Evolutionary conservation across 1,284 basidiomycete genomes (phyloP).

Genomic region (Leccinum laetum): DNA sequence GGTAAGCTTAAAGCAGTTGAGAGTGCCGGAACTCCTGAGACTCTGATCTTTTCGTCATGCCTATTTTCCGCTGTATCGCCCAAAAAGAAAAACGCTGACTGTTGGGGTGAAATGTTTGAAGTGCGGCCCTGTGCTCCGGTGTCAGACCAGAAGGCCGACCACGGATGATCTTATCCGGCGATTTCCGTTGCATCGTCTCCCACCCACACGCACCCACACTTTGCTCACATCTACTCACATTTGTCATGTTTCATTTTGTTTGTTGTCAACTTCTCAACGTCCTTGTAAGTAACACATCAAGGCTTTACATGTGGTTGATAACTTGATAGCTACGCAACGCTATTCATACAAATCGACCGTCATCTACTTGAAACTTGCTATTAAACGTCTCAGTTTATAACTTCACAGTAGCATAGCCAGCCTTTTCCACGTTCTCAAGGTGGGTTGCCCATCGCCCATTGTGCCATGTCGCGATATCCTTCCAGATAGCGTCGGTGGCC

Average conservation of each 20-base stretch:
- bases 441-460: no score
- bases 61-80: not conserved
- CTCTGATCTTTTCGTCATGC: not conserved
- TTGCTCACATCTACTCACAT: no score
- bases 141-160: not conserved
- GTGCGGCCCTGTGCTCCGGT: not conserved
- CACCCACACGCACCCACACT: not conserved
- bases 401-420: no score
- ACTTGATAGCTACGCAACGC: no score
- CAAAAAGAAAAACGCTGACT: not conserved
- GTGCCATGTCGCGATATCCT: no score
- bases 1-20: not conserved
- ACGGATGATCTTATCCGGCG: not conserved
- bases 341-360: no score
- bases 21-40: not conserved
- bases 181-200: not conserved
- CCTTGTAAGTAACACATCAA: no score
- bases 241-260: no score
- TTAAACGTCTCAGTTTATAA: not conserved
- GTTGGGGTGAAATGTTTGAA: not conserved
- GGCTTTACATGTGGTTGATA: no score
- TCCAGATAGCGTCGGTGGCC: no score
- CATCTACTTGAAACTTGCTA: not conserved
- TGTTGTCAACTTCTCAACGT: no score
- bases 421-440: no score